phyloP scores from a whole-genome alignment of 768 basidiomycete genomes.

The Pleurotus cornucopiae region DNA sequence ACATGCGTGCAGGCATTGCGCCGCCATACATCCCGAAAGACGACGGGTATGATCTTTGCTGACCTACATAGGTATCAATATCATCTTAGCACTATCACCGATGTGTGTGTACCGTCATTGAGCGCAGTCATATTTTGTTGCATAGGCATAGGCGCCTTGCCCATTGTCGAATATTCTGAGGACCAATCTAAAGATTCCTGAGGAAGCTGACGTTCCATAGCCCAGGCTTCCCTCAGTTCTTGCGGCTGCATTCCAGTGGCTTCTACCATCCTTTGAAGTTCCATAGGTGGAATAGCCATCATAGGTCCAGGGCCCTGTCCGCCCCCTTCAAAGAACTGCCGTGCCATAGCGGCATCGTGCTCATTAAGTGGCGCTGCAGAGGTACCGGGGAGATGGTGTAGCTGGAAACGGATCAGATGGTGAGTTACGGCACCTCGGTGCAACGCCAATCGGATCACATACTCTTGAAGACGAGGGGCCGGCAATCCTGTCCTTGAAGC shows the following conservation, averaged over 20 bases:
- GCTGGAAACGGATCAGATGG: slow-evolving; percentile 31
- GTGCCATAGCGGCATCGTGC: slow-evolving; percentile 70
- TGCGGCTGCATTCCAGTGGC: slow-evolving; percentile 24
- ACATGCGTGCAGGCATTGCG: slow-evolving; percentile 36
- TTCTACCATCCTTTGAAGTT: slow-evolving; percentile 28
- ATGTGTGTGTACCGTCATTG: slow-evolving; percentile 28
- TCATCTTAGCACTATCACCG: too few relatives aligned
- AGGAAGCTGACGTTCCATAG: slow-evolving; percentile 38
- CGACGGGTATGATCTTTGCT: slow-evolving; percentile 37
- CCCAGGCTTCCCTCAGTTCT: slow-evolving; percentile 51
- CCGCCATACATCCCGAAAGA: slow-evolving; percentile 29
- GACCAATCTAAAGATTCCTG: slow-evolving; percentile 43
- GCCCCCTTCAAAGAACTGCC: slow-evolving; percentile 69
- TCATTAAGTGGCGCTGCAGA: slow-evolving; percentile 44
- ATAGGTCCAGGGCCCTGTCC: slow-evolving; percentile 29
- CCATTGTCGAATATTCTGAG: slow-evolving; percentile 44
- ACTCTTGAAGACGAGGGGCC: slow-evolving; percentile 74
- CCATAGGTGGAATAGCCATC: slow-evolving; percentile 25
- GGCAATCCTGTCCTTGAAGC: slow-evolving; percentile 61
- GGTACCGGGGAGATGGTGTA: slow-evolving; percentile 73
- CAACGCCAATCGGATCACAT: slow-evolving; percentile 15
- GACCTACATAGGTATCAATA: slow-evolving; percentile 22
- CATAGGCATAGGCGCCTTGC: slow-evolving; percentile 20
- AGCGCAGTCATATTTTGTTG: slow-evolving; percentile 30
- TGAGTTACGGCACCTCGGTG: background rate